Base-by-base conservation (phyloP, 1,284 basidiomycete species). In the Hortiboletus rubellus region DNA sequence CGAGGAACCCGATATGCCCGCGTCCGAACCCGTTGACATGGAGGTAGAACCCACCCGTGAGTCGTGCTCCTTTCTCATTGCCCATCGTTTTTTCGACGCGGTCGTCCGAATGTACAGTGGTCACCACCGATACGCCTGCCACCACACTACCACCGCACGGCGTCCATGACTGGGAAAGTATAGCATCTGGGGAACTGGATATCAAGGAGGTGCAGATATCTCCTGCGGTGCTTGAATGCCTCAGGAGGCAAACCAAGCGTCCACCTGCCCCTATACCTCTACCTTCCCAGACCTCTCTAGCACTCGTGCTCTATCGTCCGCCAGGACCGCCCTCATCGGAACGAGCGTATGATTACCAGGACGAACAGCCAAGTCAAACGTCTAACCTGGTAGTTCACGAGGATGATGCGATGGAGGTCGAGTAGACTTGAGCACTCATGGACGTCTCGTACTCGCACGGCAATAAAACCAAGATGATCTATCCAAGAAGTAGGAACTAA, bases 401-500 rank as follows among this genome's bases (percentile, higher is more conserved):
- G 52, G 79, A 80, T 43, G 80, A 85, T 70, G 79, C 79, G 43
- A 87, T 88, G 86, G 83, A 87, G 61, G 70, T 87, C 37, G 85
- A 84, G 55, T 64, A 66, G 54, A 56, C 49, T 36, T 36, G 27
- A 27, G 24, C 27, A 36, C 31, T 61, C 22, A 48, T 31, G 27
- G 27, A 46, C 52, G n/a, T 62, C 54, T 59, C 46, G 57, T 60
- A 63, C 41, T 57, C 48, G 46, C 51, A 62, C 40, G 38, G 53
- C 30, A 44, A 47, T 51, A 50, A 33, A 55, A 55, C 27, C 42
- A 45, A 65, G 34, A 50, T 31, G 38, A 48, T 68, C 64, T 66
- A 70, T 57, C 56, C 64, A 55, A 49, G 36, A 54, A 45, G 36
- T 47, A 41, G 52, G 8, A 44, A 34, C 46, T 57, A 63, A 53